phyloP scores from a whole-genome alignment of 2,329 filamentous ascomycete species.

The Monilinia fructicola region DNA sequence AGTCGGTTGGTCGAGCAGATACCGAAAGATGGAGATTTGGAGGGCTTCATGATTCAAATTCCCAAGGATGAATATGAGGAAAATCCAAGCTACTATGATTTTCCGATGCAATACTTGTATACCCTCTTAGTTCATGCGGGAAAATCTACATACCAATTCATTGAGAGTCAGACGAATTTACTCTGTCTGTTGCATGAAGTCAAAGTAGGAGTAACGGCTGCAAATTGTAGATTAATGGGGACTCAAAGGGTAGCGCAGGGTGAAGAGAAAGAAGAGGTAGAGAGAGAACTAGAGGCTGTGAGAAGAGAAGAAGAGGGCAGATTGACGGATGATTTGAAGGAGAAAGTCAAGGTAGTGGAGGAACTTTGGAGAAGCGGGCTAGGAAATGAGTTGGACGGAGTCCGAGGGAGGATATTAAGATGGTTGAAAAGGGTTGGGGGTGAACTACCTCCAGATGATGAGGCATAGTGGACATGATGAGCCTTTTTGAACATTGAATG shows the following conservation, averaged over 20 bases:
- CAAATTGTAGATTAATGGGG: constrained; percentile 66
- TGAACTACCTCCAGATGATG: constrained; percentile 73
- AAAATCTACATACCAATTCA: constrained; percentile 94
- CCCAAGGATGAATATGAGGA: constrained; percentile 78
- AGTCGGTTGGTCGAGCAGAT: constrained; percentile 77
- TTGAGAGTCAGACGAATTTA: constrained; percentile 89
- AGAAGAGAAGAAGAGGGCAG: constrained; percentile 65
- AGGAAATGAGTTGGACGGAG: constrained; percentile 70
- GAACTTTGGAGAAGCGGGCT: constrained; percentile 87
- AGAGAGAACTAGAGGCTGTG: constrained; percentile 53
- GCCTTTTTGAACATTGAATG: not conserved
- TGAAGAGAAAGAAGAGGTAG: constrained; percentile 45
- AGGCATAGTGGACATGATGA: constrained; percentile 17
- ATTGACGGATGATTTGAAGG: constrained; percentile 84
- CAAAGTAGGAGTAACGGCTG: constrained; percentile 72
- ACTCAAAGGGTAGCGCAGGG: constrained; percentile 52
- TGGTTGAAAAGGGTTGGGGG: constrained; percentile 66
- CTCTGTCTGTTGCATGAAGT: constrained; percentile 90
- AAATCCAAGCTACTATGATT: constrained; percentile 76
- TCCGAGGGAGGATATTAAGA: constrained; percentile 65
- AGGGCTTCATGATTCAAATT: constrained; percentile 69
- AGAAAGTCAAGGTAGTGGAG: constrained; percentile 87
- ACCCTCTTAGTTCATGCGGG: constrained; percentile 81
- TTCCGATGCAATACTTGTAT: constrained; percentile 89
- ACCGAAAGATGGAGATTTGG: constrained; percentile 53